Conservation (phyloP, 805 yeast species). For the Ogataea corticis region DNA sequence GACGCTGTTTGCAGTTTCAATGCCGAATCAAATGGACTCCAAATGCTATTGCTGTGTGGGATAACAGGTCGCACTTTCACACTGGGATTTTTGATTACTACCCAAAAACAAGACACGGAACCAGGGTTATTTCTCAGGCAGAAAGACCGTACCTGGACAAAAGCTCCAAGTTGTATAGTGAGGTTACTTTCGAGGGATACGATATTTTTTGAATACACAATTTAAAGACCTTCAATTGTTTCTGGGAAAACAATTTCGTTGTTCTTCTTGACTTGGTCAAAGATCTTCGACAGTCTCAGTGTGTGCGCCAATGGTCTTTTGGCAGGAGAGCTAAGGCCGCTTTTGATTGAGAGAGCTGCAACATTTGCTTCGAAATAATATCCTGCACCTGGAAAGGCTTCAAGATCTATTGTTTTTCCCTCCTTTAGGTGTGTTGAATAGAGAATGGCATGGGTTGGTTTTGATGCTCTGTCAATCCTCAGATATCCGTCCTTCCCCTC, state of each 20-base stretch:
- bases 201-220: constrained; percentile 1
- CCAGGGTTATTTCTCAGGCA: constrained; percentile 23
- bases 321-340: constrained; percentile 38
- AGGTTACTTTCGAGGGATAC: constrained; percentile 10
- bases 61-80: constrained; percentile 56
- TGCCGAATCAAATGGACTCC: constrained; percentile 51
- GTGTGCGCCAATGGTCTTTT: constrained; percentile 43
- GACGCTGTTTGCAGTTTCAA: constrained; percentile 50
- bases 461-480: constrained; percentile 16
- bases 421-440: constrained; percentile 26
- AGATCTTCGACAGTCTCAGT: constrained; percentile 42
- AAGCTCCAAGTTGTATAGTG: constrained; percentile 30
- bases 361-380: constrained; percentile 57
- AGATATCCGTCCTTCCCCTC: constrained; percentile 25
- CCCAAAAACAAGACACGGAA: constrained; percentile 21
- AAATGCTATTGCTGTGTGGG: constrained; percentile 56
- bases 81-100: constrained; percentile 23
- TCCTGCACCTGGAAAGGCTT: constrained; percentile 41
- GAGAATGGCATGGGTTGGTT: constrained; percentile 31
- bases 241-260: constrained; percentile 43
- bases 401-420: constrained; percentile 25
- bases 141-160: constrained; percentile 39
- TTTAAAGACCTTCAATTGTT: constrained; percentile 6
- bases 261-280: constrained; percentile 48
- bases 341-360: constrained; percentile 44